A percentile compares a stretch with the other conserved stretches of the same genome.
Evolutionary conservation across 805 yeast species (phyloP).

Genomic region (Pichia membranifaciens): DNA sequence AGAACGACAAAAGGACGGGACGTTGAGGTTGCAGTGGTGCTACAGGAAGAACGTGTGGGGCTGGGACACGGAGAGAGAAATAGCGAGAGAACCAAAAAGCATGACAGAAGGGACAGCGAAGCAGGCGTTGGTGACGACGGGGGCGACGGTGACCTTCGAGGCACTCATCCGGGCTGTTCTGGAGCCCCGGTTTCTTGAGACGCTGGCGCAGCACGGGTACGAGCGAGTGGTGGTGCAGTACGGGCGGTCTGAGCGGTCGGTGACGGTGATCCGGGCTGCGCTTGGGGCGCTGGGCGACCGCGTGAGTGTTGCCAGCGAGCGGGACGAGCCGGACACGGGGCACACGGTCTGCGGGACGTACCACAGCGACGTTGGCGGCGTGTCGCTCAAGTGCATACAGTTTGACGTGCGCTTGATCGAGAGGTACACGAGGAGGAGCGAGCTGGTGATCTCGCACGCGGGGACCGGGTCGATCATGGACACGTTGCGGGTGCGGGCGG

Average conservation of each 20-base stretch:
- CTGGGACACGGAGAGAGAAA: no score
- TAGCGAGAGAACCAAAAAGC: no score
- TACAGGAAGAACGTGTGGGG: no score
- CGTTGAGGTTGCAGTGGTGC: no score
- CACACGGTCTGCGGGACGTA: neutral
- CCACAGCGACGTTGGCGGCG: neutral
- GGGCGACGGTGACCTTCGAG: conserved; percentile 84
- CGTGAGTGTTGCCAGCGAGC: neutral
- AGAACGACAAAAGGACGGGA: no score
- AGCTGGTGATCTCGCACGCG: conserved; percentile 80
- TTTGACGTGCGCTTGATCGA: conserved; percentile 38
- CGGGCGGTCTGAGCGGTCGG: conserved; percentile 34
- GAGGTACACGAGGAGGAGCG: conserved; percentile 38
- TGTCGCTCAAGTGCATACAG: conserved; percentile 40
- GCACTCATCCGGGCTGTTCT: conserved; percentile 45
- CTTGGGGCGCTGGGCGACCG: neutral
- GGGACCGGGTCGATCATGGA: conserved; percentile 90
- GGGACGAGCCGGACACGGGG: neutral
- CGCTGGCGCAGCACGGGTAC: conserved; percentile 35
- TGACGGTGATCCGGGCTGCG: conserved; percentile 7
- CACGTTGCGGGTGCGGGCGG: conserved; percentile 39
- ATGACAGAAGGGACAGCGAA: neutral
- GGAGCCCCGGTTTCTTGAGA: conserved; percentile 28
- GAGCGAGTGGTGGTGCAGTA: conserved; percentile 49
- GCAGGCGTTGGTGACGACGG: conserved; percentile 62